Conservation (phyloP, 1,139 yeast genomes). For the Scheffersomyces illinoinensis region DNA sequence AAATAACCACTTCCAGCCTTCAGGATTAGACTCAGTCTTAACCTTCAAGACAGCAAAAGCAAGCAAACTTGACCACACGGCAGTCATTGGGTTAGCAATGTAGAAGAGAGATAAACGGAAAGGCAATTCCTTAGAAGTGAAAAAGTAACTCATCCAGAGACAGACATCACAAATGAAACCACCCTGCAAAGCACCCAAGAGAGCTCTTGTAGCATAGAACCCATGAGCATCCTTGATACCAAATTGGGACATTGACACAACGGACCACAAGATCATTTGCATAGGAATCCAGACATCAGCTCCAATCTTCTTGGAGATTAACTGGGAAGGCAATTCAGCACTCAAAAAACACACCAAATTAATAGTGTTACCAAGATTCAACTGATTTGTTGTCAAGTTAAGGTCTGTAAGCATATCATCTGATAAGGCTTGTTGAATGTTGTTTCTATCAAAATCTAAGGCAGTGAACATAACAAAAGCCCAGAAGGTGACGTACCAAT, state of each 20-base stretch:
- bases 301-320: slow-evolving; percentile 32
- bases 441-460: slow-evolving; percentile 32
- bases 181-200: slow-evolving; percentile 53
- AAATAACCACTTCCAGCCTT: slow-evolving; percentile 70
- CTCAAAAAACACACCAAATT: slow-evolving; percentile 32
- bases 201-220: slow-evolving; percentile 44
- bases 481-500: slow-evolving; percentile 32
- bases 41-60: slow-evolving; percentile 49
- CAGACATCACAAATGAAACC: slow-evolving; percentile 59
- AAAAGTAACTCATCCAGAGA: slow-evolving; percentile 58
- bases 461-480: slow-evolving; percentile 33
- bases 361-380: slow-evolving; percentile 31
- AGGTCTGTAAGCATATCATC: slow-evolving; percentile 30
- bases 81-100: slow-evolving; percentile 40
- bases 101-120: slow-evolving; percentile 53
- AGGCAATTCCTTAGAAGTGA: slow-evolving; percentile 51
- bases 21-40: slow-evolving; percentile 34
- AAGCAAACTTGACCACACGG: slow-evolving; percentile 39
- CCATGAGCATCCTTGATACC: slow-evolving; percentile 19
- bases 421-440: slow-evolving; percentile 29
- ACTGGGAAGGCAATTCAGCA: slow-evolving; percentile 36
- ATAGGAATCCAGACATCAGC: slow-evolving; percentile 36
- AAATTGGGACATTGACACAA: slow-evolving; percentile 27
- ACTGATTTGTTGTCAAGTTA: slow-evolving; percentile 28
- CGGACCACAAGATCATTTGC: slow-evolving; percentile 27